phyloP scores from a whole-genome alignment of 371 early-diverging fungal species.

The Rhizomucor pusillus region DNA sequence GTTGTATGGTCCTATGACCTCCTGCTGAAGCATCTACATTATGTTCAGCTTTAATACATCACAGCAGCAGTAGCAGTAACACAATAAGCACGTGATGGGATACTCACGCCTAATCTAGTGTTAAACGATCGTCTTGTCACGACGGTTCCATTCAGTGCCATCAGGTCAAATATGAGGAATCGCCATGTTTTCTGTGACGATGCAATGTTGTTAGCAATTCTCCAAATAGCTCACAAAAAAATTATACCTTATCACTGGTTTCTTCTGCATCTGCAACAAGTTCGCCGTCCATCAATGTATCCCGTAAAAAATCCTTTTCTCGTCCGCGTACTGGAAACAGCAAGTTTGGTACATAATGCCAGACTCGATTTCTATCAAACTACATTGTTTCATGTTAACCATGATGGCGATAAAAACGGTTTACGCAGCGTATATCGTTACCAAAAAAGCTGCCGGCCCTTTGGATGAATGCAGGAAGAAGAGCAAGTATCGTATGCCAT shows the following conservation, averaged over 20 bases:
- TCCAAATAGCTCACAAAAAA: neutral
- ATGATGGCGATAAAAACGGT: neutral
- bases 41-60: conserved; percentile 1
- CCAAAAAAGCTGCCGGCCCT: conserved; percentile 65
- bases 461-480: conserved; percentile 54
- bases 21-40: conserved; percentile 67
- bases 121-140: conserved; percentile 61
- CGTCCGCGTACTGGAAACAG: conserved; percentile 53
- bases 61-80: neutral
- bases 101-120: conserved; percentile 66
- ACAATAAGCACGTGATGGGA: neutral
- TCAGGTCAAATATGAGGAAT: conserved; percentile 69
- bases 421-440: conserved; percentile 17
- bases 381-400: conserved; percentile 14
- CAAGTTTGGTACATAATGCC: conserved; percentile 66
- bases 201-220: neutral
- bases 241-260: neutral
- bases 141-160: conserved; percentile 58
- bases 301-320: conserved; percentile 57
- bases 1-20: conserved; percentile 59
- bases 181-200: conserved; percentile 51
- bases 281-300: conserved; percentile 81
- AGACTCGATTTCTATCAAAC: conserved; percentile 70
- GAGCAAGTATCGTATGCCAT: conserved; percentile 80
- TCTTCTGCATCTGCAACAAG: conserved; percentile 52